A percentile compares a stretch with the other conserved stretches of the same genome.
Conservation (phyloP, 1,139 yeast genomes). For the Saccharomyces hybrid region DNA sequence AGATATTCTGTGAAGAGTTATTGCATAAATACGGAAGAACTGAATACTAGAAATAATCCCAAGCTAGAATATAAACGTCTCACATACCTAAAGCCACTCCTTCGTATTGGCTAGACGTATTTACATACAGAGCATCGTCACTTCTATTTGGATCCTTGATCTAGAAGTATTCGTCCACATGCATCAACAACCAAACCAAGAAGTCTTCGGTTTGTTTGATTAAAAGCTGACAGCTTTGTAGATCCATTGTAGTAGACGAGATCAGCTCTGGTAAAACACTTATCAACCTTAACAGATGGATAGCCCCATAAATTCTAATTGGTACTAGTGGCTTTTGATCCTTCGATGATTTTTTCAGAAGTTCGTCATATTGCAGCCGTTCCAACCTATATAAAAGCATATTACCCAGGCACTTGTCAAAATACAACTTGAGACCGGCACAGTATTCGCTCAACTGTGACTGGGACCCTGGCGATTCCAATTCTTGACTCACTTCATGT, state of each 20-base stretch:
- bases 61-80: background rate
- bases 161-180: constrained; percentile 11
- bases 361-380: constrained; percentile 65
- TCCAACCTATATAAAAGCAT: constrained; percentile 76
- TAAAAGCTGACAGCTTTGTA: constrained; percentile 40
- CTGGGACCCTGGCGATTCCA: constrained; percentile 41
- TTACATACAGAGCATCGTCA: constrained; percentile 17
- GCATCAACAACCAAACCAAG: constrained; percentile 23
- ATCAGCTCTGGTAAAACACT: constrained; percentile 76
- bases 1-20: background rate
- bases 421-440: constrained; percentile 64
- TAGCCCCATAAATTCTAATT: constrained; percentile 61
- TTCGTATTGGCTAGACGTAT: constrained; percentile 31
- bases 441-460: constrained; percentile 56
- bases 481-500: constrained; percentile 15
- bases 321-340: constrained; percentile 13
- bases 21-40: background rate
- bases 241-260: constrained; percentile 74
- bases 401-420: constrained; percentile 66
- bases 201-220: constrained; percentile 24
- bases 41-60: background rate
- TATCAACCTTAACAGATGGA: constrained; percentile 65
- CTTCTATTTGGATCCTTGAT: constrained; percentile 9
- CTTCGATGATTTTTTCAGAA: constrained; percentile 29
- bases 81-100: constrained; percentile 31